Conservation (phyloP, 1,284 basidiomycete species). For the Trametes sp. region DNA sequence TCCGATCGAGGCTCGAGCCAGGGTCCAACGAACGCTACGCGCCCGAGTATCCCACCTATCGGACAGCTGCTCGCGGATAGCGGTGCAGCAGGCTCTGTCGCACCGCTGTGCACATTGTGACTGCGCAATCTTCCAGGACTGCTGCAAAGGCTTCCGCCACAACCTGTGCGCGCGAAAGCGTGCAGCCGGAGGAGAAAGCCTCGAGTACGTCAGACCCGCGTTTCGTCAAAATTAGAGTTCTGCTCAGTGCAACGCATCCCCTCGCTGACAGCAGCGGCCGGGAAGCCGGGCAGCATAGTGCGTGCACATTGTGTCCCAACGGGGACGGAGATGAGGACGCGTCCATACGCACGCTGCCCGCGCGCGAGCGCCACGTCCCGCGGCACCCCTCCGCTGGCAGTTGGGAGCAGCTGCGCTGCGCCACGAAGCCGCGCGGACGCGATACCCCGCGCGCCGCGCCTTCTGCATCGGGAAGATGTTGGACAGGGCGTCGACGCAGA, state of each 20-base stretch:
- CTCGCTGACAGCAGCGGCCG: slow-evolving; percentile 6
- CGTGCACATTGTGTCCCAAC: neutral
- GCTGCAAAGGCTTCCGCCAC: no score
- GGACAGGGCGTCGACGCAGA: neutral
- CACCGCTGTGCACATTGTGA: neutral
- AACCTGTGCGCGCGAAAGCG: neutral
- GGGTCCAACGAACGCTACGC: no score
- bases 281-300: neutral
- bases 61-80: neutral
- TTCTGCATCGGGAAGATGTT: slow-evolving; percentile 12
- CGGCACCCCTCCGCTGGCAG: neutral
- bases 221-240: slow-evolving; percentile 8
- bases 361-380: neutral
- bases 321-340: slow-evolving; percentile 12
- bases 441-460: neutral
- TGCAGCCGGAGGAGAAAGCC: neutral
- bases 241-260: slow-evolving; percentile 1
- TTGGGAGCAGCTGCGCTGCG: neutral
- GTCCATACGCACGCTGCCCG: neutral
- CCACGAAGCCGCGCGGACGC: slow-evolving; percentile 7
- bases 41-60: no score
- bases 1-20: neutral
- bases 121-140: neutral
- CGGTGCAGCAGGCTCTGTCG: neutral
- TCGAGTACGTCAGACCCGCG: neutral